phyloP scores from a whole-genome alignment of 2,329 filamentous ascomycete genomes.

The Penicillium sclerotiorum region DNA sequence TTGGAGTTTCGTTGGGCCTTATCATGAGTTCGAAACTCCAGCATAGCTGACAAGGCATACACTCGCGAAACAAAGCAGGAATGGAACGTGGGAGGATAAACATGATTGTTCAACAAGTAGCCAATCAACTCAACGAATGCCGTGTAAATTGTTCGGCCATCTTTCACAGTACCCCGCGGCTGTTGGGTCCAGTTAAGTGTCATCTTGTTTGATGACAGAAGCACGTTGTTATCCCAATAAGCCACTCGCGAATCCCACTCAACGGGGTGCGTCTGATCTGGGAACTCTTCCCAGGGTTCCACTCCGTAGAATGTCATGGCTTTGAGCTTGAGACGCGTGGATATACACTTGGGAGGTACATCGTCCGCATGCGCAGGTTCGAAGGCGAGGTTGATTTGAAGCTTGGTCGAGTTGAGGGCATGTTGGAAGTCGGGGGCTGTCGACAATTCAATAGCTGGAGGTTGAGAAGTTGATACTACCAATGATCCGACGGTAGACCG shows the following conservation, averaged over 20 bases:
- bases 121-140: background rate
- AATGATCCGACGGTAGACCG: constrained; percentile 6
- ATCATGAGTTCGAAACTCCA: constrained; percentile 5
- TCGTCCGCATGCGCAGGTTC: background rate
- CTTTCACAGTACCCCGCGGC: too few relatives aligned
- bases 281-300: constrained; percentile 15
- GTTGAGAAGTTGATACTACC: constrained; percentile 1
- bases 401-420: background rate
- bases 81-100: constrained; percentile 15
- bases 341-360: background rate
- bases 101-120: background rate
- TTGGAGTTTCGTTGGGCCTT: background rate
- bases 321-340: constrained; percentile 10
- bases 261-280: constrained; percentile 9
- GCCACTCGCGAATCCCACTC: constrained; percentile 10
- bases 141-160: background rate
- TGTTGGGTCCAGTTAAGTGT: background rate
- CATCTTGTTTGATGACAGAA: background rate
- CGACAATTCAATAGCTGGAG: constrained; percentile 7
- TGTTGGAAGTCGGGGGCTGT: background rate
- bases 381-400: background rate
- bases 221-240: constrained; percentile 10
- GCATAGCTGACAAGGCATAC: constrained; percentile 13
- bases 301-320: constrained; percentile 18
- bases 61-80: constrained; percentile 21